Conservation (phyloP, 108 stramenopile genomes). For the Cyclotella distinguenda region DNA sequence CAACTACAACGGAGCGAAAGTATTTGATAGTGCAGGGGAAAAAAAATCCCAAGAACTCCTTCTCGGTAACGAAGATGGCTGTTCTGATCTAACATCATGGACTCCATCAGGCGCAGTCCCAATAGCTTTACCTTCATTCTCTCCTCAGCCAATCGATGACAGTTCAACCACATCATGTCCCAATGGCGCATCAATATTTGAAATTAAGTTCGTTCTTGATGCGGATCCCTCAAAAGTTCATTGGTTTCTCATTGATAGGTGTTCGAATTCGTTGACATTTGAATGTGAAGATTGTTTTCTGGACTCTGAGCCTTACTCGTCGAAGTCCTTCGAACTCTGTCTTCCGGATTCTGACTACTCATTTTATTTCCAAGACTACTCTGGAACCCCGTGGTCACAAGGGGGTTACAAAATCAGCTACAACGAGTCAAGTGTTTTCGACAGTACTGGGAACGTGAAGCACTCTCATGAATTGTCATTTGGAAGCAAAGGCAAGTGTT, state of each 20-base stretch:
- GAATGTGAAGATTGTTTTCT: constrained; percentile 6
- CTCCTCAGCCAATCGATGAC: too few relatives aligned
- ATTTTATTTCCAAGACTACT: constrained; percentile 5
- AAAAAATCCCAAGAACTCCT: background rate
- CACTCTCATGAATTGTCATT: background rate
- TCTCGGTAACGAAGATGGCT: background rate
- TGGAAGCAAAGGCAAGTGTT: background rate
- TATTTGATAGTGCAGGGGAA: background rate
- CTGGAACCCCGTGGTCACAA: background rate
- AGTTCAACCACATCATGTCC: background rate
- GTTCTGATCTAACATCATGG: background rate
- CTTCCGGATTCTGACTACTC: background rate
- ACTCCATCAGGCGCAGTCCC: background rate
- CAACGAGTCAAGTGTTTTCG: background rate
- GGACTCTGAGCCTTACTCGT: background rate
- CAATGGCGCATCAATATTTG: background rate
- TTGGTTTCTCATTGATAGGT: constrained; percentile 5
- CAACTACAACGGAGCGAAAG: background rate
- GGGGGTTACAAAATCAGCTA: constrained; percentile 2
- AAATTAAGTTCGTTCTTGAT: background rate
- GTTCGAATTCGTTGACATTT: background rate
- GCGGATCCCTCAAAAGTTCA: background rate
- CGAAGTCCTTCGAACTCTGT: background rate
- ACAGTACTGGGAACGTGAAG: background rate
- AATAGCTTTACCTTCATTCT: background rate